Percentiles rank a stretch among this genome's conserved stretches.
Conservation (phyloP, 441 rosid genomes). For the Jatropha podagrica region DNA sequence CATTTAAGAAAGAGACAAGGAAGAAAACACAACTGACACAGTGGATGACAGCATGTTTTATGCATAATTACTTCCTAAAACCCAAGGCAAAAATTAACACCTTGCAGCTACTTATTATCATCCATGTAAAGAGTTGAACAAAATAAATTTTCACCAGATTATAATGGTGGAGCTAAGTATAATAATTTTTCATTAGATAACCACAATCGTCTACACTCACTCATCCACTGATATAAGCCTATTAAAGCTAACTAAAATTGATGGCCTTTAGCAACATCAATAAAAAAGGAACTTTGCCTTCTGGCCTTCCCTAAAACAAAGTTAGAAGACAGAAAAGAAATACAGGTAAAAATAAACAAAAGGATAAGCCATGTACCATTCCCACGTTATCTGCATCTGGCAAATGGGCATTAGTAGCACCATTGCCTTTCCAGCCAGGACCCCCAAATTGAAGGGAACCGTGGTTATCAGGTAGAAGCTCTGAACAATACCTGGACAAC, state of each 20-base stretch:
- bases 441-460: conserved; percentile 39
- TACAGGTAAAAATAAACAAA: conserved; percentile 14
- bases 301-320: neutral
- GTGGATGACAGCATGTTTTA: neutral
- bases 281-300: neutral
- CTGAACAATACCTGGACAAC: conserved; percentile 65
- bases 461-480: conserved; percentile 65
- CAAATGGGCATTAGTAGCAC: conserved; percentile 51
- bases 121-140: neutral
- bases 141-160: neutral
- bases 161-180: neutral
- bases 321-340: neutral
- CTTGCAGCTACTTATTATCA: neutral
- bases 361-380: conserved; percentile 54
- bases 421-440: conserved; percentile 59
- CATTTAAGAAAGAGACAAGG: neutral
- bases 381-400: conserved; percentile 70
- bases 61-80: neutral
- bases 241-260: neutral
- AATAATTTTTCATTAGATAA: neutral
- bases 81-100: neutral
- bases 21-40: neutral
- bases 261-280: neutral
- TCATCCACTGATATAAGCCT: neutral
- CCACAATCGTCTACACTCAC: neutral